Percentiles rank a stretch among this genome's conserved stretches.
Evolutionary conservation across 371 early-diverging fungal species (phyloP).

Genomic region (Furculomyces boomerangus): DNA sequence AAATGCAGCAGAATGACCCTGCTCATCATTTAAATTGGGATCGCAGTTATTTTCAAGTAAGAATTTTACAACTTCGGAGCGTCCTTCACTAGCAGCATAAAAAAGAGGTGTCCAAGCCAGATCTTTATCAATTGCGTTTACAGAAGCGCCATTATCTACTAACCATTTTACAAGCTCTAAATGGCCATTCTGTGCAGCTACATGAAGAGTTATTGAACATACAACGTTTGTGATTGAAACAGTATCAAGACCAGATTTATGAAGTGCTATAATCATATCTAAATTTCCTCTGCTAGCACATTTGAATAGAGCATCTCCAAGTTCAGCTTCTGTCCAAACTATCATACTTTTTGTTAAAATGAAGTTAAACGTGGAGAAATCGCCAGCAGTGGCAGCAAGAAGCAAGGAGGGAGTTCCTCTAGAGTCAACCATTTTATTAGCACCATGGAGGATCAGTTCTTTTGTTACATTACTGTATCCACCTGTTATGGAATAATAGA

Average conservation of each 20-base stretch:
- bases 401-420: neutral
- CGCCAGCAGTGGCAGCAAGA: neutral
- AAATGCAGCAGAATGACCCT: constrained; percentile 63
- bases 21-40: constrained; percentile 63
- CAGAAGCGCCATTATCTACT: constrained; percentile 47
- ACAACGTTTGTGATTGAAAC: neutral
- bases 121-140: constrained; percentile 71
- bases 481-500: constrained; percentile 86
- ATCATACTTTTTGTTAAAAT: neutral
- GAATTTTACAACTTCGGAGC: constrained; percentile 56
- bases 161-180: constrained; percentile 48
- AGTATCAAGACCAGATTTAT: constrained; percentile 31
- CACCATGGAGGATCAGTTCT: constrained; percentile 36
- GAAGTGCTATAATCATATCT: constrained; percentile 61
- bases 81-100: constrained; percentile 85
- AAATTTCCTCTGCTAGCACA: constrained; percentile 82
- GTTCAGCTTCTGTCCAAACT: neutral
- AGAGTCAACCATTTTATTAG: constrained; percentile 15
- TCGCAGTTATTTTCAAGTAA: constrained; percentile 65
- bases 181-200: constrained; percentile 76
- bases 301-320: neutral
- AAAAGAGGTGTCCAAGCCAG: constrained; percentile 92
- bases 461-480: constrained; percentile 53
- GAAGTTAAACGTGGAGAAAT: neutral
- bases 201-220: constrained; percentile 77